phyloP scores from a whole-genome alignment of 768 basidiomycete species.

The Lentinula guzmanii region DNA sequence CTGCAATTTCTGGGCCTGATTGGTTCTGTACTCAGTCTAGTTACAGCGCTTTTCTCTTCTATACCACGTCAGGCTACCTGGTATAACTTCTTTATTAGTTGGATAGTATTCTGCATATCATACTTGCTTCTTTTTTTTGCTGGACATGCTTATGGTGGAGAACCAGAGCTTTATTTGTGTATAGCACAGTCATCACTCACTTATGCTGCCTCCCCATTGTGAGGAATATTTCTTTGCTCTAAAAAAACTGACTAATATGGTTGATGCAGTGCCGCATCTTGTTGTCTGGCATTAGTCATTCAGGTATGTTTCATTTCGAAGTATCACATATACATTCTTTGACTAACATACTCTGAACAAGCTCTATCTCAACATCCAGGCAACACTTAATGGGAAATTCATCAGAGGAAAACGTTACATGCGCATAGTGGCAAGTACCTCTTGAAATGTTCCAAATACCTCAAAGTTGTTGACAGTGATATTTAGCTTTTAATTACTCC shows the following conservation, averaged over 20 bases:
- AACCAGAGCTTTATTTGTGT: constrained; percentile 20
- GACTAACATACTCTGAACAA: background rate
- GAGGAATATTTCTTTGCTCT: constrained; percentile 3
- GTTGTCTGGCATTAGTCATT: background rate
- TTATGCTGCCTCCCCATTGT: constrained; percentile 28
- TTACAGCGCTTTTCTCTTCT: constrained; percentile 21
- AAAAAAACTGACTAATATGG: background rate
- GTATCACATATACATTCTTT: no score
- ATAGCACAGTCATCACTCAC: constrained; percentile 24
- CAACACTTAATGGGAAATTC: background rate
- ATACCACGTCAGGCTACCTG: constrained; percentile 26
- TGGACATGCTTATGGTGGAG: constrained; percentile 19
- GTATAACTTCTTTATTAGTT: constrained; percentile 29
- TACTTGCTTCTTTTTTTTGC: constrained; percentile 27
- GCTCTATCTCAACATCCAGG: background rate
- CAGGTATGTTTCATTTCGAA: background rate
- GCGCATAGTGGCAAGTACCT: background rate
- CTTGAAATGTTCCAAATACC: no score
- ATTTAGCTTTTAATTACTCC: background rate
- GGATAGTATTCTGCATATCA: constrained; percentile 28
- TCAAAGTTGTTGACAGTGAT: no score
- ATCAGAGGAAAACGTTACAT: background rate
- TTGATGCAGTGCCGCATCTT: background rate
- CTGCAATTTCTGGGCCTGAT: constrained; percentile 23
- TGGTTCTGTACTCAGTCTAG: constrained; percentile 18